Evolutionary conservation across 2,329 filamentous ascomycete species (phyloP), one percentile per base, ranked within the genome.

Genomic region (Penicillium sp.): DNA sequence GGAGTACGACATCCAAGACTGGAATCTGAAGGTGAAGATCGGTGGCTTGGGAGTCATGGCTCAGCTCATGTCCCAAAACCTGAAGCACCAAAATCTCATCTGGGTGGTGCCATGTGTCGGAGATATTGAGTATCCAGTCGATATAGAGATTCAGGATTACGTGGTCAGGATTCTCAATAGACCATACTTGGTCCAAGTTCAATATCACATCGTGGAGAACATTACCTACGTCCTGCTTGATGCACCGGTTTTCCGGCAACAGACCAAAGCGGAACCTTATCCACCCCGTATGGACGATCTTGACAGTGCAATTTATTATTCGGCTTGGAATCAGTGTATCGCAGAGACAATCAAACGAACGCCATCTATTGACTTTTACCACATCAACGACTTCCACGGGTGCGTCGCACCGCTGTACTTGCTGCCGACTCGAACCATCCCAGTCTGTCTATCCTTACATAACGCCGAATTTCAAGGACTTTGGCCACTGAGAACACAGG

Each of bases 1-100:
- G 84, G 87, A 89, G 70, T 89, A 89, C 72, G 85, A 89, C 60
- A 88, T 89, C 59, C 84, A 87, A 55, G 87, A 89, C 67, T 89
- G 87, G 84, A 79, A 74, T 3, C 86, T 89, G 73, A 89, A 88
- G 72, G 86, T 89, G 74, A 89, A 89, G 73, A 89, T 89, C 47
- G 87, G 87, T 59, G 87, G 87, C 60, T 77, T 89, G 3, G 87
- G 87, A 70, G 86, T 88, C 60, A 89, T 89, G 86, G 86, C 87
- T 26, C 84, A 87, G 64, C 75, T 89, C 2, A 89, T 89, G 86
- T 84, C 84, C 19, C 86, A 87, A 67, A 83, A 85, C 53, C 80
- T 89, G 11, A 78, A 81, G 3, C 85, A 89, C 62, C 82, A 88
- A 63, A 82, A 89, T 67, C 77, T 89, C 1, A 83, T 89, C 60